Evolutionary conservation across 768 basidiomycete species (phyloP), one percentile per base, ranked within the genome.

Genomic region (Amanita subjunquillea): DNA sequence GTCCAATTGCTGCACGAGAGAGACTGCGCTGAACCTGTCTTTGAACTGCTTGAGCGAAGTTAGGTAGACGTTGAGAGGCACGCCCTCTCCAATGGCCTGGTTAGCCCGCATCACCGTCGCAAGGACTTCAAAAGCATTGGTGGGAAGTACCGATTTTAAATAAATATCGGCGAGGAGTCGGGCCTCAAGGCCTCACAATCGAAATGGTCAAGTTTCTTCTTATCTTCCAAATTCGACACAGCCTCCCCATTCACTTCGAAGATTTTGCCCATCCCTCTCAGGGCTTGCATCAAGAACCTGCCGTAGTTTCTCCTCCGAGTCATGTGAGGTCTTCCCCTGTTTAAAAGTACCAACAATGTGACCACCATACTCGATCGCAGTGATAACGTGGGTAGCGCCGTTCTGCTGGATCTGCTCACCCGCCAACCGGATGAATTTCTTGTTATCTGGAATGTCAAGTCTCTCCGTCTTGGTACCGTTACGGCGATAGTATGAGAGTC

Each of bases 351-450:
- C 56, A 25, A 58, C 51, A 12, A 57, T 41, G 42, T 52, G 57
- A 29, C 58, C 53, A 15, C 58, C 58, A 40, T 49, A 58, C 29
- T 48, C 45, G 48, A 58, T 58, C 34, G 52, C 53, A 4, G 58
- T 58, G 45, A 58, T 44, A 40, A 58, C 56, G 29, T 58, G 58
- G 30, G 56, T 58, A 43, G 58, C 58, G 29, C 50, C 46, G 10
- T 40, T 38, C 39, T 48, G 20, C 23, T 38, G 13, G 38, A 51
- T 48, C 23, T 44, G 46, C 9, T 56, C 39, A 25, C 13, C 30
- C 7, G 2, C 15, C 37, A 48, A 25, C 47, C 47, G 32, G 47
- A 48, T 17, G n/a, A 32, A 29, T 22, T 27, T 38, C 25, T 37
- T 36, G 47, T 48, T 36, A 22, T 36, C 37, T 20, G 20, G 32